Evolutionary conservation across 768 basidiomycete species (phyloP), one percentile per base, ranked within the genome.

Genomic region (Suillus clintonianus): DNA sequence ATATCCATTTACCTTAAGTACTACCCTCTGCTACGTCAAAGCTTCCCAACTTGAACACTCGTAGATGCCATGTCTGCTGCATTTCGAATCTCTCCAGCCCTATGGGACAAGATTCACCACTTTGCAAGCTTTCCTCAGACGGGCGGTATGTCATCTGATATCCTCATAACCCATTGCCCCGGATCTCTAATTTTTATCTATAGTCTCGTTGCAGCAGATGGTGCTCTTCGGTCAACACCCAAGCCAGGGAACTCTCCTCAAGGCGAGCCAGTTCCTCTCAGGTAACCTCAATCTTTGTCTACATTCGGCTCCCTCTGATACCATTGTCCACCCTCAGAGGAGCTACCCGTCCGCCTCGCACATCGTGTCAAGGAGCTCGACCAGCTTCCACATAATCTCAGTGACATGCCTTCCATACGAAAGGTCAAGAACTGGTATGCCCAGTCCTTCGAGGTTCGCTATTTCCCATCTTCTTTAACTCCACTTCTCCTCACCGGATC

Each of bases 351-450:
- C 5, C 88, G 97, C 19, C 85, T 99, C 22, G 95, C 95, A 0
- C 97, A 99, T 74, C 86, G 97, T 34, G 96, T 97, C 24, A 95
- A 95, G 74, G 97, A 99, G 77, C 86, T 99, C 34, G 95, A 98
- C 68, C 88, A 92, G 68, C 84, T 99, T 4, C 97, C 97, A 0
- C 92, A 98, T 77, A 91, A 93, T 61, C 83, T 99, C 58, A 89
- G 89, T 69, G 85, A 86, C 53, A 97, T 97, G 97, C 88, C 90
- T 0, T 92, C 91, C 43, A 98, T 99, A 67, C 86, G 88, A 63
- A 95, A 92, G 73, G 93, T 99, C 64, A 96, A 95, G 80, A 90
- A 97, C 71, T 99, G 97, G 97, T 99, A 99, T 76, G 97, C 97
- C 0, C 94, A 99, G 80, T 94, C 92, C 17, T 99, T 99, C 76